Percentiles rank a stretch among this genome's conserved stretches.
phyloP scores from a whole-genome alignment of 768 basidiomycete genomes.

The Rhizopogon vinicolor region DNA sequence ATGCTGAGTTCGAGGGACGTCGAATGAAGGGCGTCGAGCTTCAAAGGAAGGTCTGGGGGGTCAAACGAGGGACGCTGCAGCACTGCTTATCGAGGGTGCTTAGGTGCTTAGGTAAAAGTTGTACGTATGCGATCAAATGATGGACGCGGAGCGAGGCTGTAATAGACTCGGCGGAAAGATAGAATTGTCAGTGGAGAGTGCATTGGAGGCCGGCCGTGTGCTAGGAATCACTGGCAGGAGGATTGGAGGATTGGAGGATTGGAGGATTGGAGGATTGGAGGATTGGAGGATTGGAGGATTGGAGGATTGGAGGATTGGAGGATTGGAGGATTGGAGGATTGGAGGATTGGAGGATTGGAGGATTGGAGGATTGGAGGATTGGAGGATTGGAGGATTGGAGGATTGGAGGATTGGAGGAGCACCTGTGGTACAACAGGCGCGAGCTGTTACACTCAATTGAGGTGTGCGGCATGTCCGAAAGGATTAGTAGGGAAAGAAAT shows the following conservation, averaged over 20 bases:
- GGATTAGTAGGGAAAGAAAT: too few relatives aligned
- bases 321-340: too few relatives aligned
- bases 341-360: too few relatives aligned
- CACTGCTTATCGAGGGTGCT: constrained; percentile 11
- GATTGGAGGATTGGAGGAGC: constrained; percentile 8
- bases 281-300: too few relatives aligned
- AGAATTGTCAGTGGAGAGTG: neutral
- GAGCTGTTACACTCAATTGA: too few relatives aligned
- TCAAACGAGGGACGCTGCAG: constrained; percentile 1
- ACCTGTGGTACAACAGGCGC: neutral
- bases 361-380: too few relatives aligned
- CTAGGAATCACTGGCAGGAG: neutral
- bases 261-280: too few relatives aligned
- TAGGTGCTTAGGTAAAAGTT: constrained; percentile 10
- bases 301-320: too few relatives aligned
- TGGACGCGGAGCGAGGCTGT: constrained; percentile 4
- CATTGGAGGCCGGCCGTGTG: neutral
- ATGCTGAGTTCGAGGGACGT: constrained; percentile 2
- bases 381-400: too few relatives aligned
- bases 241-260: constrained; percentile 6
- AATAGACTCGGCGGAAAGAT: constrained; percentile 7
- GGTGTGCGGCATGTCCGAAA: too few relatives aligned
- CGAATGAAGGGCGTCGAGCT: constrained; percentile 9
- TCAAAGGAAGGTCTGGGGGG: neutral
- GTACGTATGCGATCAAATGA: constrained; percentile 13